These are phyloP conservation scores for Talaromyces sp. DNA, from an alignment of 2,329 filamentous ascomycete species.

Conservation along the genomic window DNA sequence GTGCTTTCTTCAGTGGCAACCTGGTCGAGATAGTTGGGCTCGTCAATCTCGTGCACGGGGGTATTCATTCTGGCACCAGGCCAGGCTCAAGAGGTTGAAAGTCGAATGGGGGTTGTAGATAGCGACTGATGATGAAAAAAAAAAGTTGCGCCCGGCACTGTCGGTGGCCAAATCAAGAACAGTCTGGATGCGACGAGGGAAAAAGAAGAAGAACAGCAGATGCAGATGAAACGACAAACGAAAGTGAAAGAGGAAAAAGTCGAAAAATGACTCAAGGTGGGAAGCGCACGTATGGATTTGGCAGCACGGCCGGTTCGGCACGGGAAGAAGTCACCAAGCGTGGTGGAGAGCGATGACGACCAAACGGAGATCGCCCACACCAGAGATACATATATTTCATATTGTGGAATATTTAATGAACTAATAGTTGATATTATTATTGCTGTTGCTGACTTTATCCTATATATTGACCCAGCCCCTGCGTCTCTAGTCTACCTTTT, in stretches of 20 bases:
- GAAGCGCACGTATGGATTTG: no score
- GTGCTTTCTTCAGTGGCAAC: background rate
- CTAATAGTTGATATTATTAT: no score
- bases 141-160: background rate
- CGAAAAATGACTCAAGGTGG: background rate
- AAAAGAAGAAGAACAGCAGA: background rate
- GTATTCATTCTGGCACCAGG: constrained; percentile 7
- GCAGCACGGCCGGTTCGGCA: background rate
- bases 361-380: background rate
- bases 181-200: background rate
- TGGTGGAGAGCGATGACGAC: background rate
- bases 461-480: no score
- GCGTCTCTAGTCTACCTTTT: background rate
- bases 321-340: background rate
- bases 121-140: background rate
- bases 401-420: no score
- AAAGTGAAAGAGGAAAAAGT: background rate
- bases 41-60: constrained; percentile 7
- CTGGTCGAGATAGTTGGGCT: constrained; percentile 1
- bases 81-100: background rate
- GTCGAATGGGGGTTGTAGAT: background rate
- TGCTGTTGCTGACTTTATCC: no score
- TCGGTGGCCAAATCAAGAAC: background rate
- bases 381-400: no score
- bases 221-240: background rate